Percentiles rank a stretch among this genome's conserved stretches.
phyloP scores from a whole-genome alignment of 805 yeast genomes.

The Suhomyces emberorum region DNA sequence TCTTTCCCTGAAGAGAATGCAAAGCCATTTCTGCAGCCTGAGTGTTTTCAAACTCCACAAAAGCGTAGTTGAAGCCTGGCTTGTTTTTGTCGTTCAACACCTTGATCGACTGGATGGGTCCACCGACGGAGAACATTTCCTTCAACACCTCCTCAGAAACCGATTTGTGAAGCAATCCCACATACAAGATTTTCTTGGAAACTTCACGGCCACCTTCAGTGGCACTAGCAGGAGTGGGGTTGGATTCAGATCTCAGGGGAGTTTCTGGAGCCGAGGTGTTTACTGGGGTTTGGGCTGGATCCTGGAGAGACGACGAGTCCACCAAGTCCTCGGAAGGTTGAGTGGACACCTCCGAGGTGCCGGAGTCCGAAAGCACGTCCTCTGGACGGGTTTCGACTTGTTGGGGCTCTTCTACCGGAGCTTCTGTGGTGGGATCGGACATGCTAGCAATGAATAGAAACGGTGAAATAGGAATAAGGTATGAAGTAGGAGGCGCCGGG shows the following conservation, averaged over 20 bases:
- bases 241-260: no score
- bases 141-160: constrained; percentile 61
- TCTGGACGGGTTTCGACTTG: no score
- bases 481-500: not conserved
- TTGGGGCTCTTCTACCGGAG: not conserved
- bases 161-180: constrained; percentile 66
- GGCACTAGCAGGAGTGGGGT: constrained; percentile 52
- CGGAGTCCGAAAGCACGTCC: no score
- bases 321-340: no score
- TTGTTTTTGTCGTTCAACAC: constrained; percentile 72
- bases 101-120: constrained; percentile 62
- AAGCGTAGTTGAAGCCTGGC: constrained; percentile 76
- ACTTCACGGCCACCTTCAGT: constrained; percentile 79
- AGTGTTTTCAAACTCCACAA: constrained; percentile 65
- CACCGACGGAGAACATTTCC: constrained; percentile 61
- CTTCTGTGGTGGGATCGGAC: not conserved
- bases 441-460: not conserved
- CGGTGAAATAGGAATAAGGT: no score
- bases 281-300: not conserved
- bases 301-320: not conserved
- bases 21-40: constrained; percentile 62
- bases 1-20: constrained; percentile 55
- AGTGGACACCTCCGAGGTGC: no score
- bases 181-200: constrained; percentile 69
- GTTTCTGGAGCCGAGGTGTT: not conserved